Evolutionary conservation across 179 eudicot genomes (phyloP), one percentile per base, ranked within the genome.

Genomic region (Amaranthus tricolor): DNA sequence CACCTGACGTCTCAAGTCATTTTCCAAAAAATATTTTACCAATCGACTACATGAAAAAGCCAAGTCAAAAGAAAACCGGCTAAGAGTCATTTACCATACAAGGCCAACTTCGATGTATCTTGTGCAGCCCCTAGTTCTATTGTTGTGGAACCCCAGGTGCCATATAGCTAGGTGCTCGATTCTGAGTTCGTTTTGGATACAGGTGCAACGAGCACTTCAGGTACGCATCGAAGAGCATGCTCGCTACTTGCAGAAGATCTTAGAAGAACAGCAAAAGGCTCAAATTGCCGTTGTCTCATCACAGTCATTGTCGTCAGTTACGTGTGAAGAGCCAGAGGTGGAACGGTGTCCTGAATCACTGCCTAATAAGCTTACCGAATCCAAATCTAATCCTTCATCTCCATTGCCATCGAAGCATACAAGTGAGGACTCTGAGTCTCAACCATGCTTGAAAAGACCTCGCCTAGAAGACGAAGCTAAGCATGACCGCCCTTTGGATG

Each of bases 141-240:
- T 31, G 40, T 2, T 31, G 3, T 4, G 3, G 3, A 31, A 31
- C 40, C 40, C n/a, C 40, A 31, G 40, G 40, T 31, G 40, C 40
- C 40, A 2, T 31, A 31, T 2, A 1, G 40, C 3, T 31, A 31
- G 40, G 40, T 31, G 40, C 40, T 31, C 40, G 40, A 31, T 31
- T 31, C 40, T 31, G 40, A 76, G 9, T 60, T 62, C 64, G 5
- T 21, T 70, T 11, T 43, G 12, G 9, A 15, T 13, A 71, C 74
- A 85, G 87, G 87, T 85, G 24, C 88, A 85, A 80, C 60, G 84
- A 74, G 70, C 72, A 68, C 88, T 85, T 69, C 88, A 85, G 72
- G 76, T 85, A 43, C 85, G 88, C 73, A 85, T 85, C 8, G 84
- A 85, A 63, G 86, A 80, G 62, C 88, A 85, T 20, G 88, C 88